Percentiles rank a stretch among this genome's conserved stretches.
Conservation (phyloP, 441 rosid genomes). For the Euphorbia celastroides region DNA sequence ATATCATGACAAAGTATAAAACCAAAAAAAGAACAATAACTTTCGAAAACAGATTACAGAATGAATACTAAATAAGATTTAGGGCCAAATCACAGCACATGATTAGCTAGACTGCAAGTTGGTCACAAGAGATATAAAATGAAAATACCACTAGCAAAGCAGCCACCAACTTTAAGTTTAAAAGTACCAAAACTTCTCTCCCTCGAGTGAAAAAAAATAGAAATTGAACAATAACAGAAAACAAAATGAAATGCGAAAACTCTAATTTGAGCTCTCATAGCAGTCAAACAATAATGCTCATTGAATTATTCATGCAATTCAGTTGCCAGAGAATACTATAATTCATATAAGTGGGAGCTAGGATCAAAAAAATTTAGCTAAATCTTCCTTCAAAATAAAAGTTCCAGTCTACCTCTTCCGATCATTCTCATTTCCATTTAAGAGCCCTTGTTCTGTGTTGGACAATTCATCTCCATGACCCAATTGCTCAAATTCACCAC, state of each 20-base stretch:
- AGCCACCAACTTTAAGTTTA: too few species aligned
- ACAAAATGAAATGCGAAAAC: too few species aligned
- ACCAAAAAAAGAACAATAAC: not conserved
- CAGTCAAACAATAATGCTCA: not conserved
- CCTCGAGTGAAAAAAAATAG: too few species aligned
- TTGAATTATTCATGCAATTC: not conserved
- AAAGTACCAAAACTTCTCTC: too few species aligned
- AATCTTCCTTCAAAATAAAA: not conserved
- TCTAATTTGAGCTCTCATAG: too few species aligned
- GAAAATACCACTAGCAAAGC: too few species aligned
- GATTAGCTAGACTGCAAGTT: not conserved
- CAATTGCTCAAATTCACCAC: conserved; percentile 38
- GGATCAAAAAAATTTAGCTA: not conserved
- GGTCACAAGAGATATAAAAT: not conserved
- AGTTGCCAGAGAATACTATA: not conserved
- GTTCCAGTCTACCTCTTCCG: conserved; percentile 42
- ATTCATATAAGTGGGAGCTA: not conserved
- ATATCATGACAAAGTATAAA: not conserved
- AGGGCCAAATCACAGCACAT: not conserved
- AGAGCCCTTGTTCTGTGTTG: conserved; percentile 33
- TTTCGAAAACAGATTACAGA: not conserved
- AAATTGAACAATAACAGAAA: too few species aligned
- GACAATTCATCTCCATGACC: conserved; percentile 24
- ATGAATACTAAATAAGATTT: not conserved
- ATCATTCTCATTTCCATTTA: conserved; percentile 30